Base-by-base conservation (phyloP, 805 yeast species). In the Myxozyma udenii region DNA sequence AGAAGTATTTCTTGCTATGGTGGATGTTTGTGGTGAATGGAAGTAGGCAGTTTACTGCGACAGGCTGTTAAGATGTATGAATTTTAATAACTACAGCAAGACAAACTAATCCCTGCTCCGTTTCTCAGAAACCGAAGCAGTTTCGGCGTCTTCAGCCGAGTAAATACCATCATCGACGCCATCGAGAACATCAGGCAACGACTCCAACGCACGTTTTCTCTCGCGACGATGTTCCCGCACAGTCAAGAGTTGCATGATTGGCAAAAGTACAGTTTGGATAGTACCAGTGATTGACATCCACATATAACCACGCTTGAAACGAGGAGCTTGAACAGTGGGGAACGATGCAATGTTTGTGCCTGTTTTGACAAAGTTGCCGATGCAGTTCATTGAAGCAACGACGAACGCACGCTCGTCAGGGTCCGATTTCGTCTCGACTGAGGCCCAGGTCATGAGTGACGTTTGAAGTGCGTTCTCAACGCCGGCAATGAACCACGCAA, bases 341-440 rank as follows among this genome's bases (percentile, higher is more conserved):
- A 64, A 74, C 51, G 72, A 71, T 2, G 65, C 77, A 49, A 74
- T 71, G 51, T 72, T 74, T 11, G 77, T 73, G 73, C 77, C 74
- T 44, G 74, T 69, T 48, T 73, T 74, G 65, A 73, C 71, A 7
- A 75, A 74, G 48, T 74, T 75, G 6, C 77, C 74, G 3, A 68
- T 63, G 9, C 71, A 69, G 46, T 68, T 69, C 41, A 68, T 64
- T 44, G 55, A 65, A 1, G 69, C 71, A 32, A 66, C 55, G 7
- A 68, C 67, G 41, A 68, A 57, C 1, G 71, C 71, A 5, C 71
- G 60, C 55, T 68, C 70, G 41, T 68, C 57, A 3, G 40, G 50
- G 44, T 52, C 50, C 21, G 41, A 19, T n/a, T 33, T 37, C 12
- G 53, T 52, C 16, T 38, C 33, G 7, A 48, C 39, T 7, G 48